Evolutionary conservation across 2,329 filamentous ascomycete genomes (phyloP), one percentile per base, ranked within the genome.

Genomic region (Colletotrichum melonis): DNA sequence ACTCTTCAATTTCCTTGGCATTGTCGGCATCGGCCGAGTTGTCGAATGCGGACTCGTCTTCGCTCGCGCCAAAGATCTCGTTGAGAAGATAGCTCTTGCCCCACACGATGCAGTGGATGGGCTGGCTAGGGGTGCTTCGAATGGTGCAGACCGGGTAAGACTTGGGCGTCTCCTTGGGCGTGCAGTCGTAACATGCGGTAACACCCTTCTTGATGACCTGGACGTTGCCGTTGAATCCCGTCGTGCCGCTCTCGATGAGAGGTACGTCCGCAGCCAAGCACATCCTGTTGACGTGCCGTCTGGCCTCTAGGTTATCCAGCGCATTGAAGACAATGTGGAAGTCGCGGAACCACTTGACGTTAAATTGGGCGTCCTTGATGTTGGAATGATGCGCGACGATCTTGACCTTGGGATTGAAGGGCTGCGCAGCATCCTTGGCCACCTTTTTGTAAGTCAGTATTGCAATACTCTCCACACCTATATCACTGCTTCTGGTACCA

Each of bases 71-170:
- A 78, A 98, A 99, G 8, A 99, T 92, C 82, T 99, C 97, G 76
- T 95, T 97, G 74, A 99, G 90, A 9, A 99, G 88, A 81, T 98
- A 99, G 81, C 95, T 98, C 85, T 98, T 99, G 24, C 91, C 96
- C 97, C 97, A 99, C 2, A 99, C 96, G 74, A 99, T 99, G 85
- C 97, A 98, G 84, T 99, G 97, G 56, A 99, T 98, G 0, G 96
- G 94, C 79, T 98, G 96, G 76, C 94, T 97, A 0, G 97, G 97
- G 0, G 95, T 99, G 82, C 95, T 98, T 81, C 97, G 91, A 78
- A 99, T 98, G 1, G 97, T 99, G 85, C 97, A 99, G 55, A 98
- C 95, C 1, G 97, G 95, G 79, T 97, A 98, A 1, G 93, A 93
- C 81, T 98, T 98, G 6, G 96, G 96, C 1, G 93, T 91, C 74